A percentile compares a stretch with the other conserved stretches of the same genome.
Conservation (phyloP, 805 yeast species). For the Vanderwaltozyma verrucispora region DNA sequence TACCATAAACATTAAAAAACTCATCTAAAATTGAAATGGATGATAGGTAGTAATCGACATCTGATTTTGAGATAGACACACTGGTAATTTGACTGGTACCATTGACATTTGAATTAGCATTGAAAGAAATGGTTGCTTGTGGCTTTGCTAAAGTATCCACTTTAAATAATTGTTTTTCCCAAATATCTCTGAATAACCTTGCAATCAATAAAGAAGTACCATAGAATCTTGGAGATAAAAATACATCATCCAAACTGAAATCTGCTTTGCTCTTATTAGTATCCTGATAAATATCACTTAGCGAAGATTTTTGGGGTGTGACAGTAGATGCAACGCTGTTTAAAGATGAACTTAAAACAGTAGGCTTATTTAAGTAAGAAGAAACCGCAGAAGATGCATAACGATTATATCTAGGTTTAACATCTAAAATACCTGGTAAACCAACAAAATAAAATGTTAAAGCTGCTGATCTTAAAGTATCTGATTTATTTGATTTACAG, state of each 20-base stretch:
- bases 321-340: constrained; percentile 2
- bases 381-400: constrained; percentile 22
- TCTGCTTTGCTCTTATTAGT: constrained; percentile 7
- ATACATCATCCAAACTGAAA: constrained; percentile 56
- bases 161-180: constrained; percentile 64
- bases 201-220: constrained; percentile 75
- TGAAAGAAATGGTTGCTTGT: constrained; percentile 2
- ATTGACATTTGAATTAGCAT: background rate
- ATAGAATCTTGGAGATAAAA: constrained; percentile 82
- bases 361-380: constrained; percentile 18
- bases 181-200: constrained; percentile 64
- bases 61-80: constrained; percentile 27
- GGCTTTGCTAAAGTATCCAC: constrained; percentile 17
- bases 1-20: constrained; percentile 57
- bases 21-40: constrained; percentile 60
- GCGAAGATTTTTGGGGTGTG: constrained; percentile 2
- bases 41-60: constrained; percentile 60
- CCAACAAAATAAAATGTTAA: constrained; percentile 35
- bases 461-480: constrained; percentile 34
- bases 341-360: constrained; percentile 14
- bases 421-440: constrained; percentile 34
- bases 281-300: constrained; percentile 4
- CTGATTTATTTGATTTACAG: constrained; percentile 60
- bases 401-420: constrained; percentile 32
- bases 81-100: constrained; percentile 13